Conservation (phyloP, 2,329 filamentous ascomycete genomes). For the Emmonsiellopsis sp. region DNA sequence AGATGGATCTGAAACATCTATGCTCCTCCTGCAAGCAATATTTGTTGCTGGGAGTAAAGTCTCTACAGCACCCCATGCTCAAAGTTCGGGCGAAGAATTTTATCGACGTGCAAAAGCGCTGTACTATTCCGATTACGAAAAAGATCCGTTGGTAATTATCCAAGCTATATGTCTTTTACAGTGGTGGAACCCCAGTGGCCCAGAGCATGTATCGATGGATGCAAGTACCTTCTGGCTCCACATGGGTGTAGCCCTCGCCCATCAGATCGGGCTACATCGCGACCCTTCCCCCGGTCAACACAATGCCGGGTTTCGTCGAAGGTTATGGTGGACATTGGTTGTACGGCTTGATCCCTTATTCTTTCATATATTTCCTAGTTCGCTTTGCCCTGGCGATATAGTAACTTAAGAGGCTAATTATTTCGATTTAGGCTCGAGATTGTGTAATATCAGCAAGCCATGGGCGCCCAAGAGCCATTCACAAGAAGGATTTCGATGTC, state of each 20-base stretch:
- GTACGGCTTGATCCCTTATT: neutral
- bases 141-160: constrained; percentile 9
- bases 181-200: constrained; percentile 20
- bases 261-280: constrained; percentile 26
- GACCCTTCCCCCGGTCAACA: constrained; percentile 19
- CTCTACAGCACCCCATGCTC: constrained; percentile 8
- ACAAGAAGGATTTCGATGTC: constrained; percentile 10
- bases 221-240: constrained; percentile 28
- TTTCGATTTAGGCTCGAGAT: constrained; percentile 9
- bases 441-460: constrained; percentile 12
- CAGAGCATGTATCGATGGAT: constrained; percentile 24
- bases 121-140: constrained; percentile 11
- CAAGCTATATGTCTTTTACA: constrained; percentile 11
- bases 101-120: constrained; percentile 11
- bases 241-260: constrained; percentile 24
- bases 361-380: neutral
- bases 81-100: constrained; percentile 7
- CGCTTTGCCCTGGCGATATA: too few species aligned
- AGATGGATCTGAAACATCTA: neutral
- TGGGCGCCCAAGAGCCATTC: constrained; percentile 11
- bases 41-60: constrained; percentile 13
- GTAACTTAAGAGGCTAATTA: neutral
- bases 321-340: constrained; percentile 3
- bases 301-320: constrained; percentile 11
- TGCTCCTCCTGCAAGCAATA: constrained; percentile 8